Evolutionary conservation across 495 filamentous ascomycete genomes (phyloP).

Genomic region (Pyronema domesticum): DNA sequence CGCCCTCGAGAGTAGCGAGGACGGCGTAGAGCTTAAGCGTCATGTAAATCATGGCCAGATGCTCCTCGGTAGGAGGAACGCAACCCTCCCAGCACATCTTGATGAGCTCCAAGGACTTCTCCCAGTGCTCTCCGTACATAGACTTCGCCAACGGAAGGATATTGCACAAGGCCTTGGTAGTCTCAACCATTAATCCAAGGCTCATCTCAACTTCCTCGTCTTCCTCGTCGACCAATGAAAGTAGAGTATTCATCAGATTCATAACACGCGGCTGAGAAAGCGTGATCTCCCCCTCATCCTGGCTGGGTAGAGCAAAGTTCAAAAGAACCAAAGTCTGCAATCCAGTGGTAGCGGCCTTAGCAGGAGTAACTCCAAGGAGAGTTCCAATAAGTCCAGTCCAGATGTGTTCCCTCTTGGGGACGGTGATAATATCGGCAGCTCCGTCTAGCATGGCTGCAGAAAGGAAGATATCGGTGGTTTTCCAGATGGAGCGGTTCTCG

Average conservation of each 20-base stretch:
- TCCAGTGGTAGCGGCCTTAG: conserved; percentile 22
- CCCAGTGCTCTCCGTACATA: conserved; percentile 78
- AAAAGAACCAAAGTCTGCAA: conserved; percentile 38
- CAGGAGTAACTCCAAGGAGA: conserved; percentile 28
- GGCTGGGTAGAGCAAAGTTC: conserved; percentile 38
- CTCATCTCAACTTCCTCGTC: conserved; percentile 27
- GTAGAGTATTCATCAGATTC: conserved; percentile 62
- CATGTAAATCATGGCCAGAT: conserved; percentile 25
- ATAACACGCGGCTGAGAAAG: conserved; percentile 66
- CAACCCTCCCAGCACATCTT: conserved; percentile 12
- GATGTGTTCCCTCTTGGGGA: conserved; percentile 30
- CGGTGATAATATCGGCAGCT: conserved; percentile 32
- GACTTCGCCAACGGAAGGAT: conserved; percentile 53
- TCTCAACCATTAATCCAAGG: conserved; percentile 39
- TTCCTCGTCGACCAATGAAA: conserved; percentile 47
- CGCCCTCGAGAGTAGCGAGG: conserved; percentile 34
- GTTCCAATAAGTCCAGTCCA: conserved; percentile 40
- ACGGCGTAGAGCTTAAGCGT: conserved; percentile 52
- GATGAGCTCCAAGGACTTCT: conserved; percentile 35
- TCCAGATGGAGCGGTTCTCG: conserved; percentile 13
- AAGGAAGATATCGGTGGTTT: conserved; percentile 28
- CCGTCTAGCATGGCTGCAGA: conserved; percentile 35
- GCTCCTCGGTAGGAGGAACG: conserved; percentile 5
- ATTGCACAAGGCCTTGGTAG: conserved; percentile 41
- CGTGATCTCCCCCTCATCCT: conserved; percentile 29